Evolutionary conservation across 1,284 basidiomycete species (phyloP).

Genomic region (Amylostereum areolatum): DNA sequence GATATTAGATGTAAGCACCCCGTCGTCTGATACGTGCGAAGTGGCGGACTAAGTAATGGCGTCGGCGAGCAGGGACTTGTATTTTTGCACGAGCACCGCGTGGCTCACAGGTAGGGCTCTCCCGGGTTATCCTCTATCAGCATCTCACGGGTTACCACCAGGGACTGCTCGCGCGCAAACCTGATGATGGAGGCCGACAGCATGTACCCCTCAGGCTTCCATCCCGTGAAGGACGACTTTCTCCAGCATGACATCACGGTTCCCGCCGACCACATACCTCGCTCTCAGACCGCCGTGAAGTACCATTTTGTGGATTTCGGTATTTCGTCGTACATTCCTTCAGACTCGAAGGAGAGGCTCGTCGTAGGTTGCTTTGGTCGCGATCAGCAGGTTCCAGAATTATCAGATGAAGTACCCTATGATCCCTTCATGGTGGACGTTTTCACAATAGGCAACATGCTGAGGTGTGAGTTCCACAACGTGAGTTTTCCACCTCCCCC

Average conservation of each 20-base stretch:
- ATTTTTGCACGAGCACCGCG: slow-evolving; percentile 5
- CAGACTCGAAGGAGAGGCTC: slow-evolving; percentile 10
- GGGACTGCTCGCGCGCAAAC: slow-evolving; percentile 20
- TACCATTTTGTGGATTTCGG: slow-evolving; percentile 27
- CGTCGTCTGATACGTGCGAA: slow-evolving; percentile 10
- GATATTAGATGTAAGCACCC: slow-evolving; percentile 16
- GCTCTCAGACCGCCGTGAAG: slow-evolving; percentile 11
- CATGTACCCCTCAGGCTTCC: slow-evolving; percentile 20
- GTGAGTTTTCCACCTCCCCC: too few relatives aligned
- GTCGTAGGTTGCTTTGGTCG: not conserved
- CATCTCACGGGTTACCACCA: slow-evolving; percentile 4
- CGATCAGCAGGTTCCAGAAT: not conserved
- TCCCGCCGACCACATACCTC: slow-evolving; percentile 2
- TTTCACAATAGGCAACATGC: not conserved
- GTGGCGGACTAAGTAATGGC: slow-evolving; percentile 20
- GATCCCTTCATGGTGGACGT: not conserved
- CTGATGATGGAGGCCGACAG: slow-evolving; percentile 24
- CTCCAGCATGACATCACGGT: slow-evolving; percentile 9
- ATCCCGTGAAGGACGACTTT: slow-evolving; percentile 13
- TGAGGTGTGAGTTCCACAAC: not conserved
- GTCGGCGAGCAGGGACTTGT: slow-evolving; percentile 9
- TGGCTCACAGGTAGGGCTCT: slow-evolving; percentile 2
- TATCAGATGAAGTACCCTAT: not conserved
- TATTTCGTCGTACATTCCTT: slow-evolving; percentile 13
- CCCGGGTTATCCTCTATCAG: not conserved